Percentiles rank a stretch among this genome's conserved stretches.
phyloP scores from a whole-genome alignment of 2,329 filamentous ascomycete species.

The Pestalotiopsis sp. region DNA sequence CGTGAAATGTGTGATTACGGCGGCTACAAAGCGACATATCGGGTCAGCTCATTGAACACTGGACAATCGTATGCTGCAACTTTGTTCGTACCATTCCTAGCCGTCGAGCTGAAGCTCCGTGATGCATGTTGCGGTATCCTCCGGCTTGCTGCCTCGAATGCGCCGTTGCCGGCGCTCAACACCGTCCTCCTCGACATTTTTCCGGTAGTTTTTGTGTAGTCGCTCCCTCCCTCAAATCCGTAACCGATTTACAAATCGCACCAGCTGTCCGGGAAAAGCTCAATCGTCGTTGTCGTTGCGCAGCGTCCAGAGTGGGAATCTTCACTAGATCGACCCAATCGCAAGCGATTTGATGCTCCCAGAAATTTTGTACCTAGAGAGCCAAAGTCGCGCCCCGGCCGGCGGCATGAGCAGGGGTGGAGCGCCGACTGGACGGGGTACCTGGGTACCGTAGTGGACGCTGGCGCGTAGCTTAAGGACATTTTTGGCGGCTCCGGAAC shows the following conservation, averaged over 20 bases:
- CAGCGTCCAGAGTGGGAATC: not conserved
- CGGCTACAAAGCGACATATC: constrained; percentile 14
- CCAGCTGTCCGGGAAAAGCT: not conserved
- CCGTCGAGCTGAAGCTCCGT: constrained; percentile 31
- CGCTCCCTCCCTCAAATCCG: not conserved
- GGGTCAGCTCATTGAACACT: not conserved
- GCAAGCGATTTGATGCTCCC: not conserved
- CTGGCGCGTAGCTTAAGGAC: not conserved
- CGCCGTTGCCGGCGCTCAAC: constrained; percentile 28
- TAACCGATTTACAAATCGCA: not conserved
- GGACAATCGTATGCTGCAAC: not conserved
- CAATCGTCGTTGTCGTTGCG: not conserved
- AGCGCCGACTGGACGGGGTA: not conserved
- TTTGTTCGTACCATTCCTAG: constrained; percentile 26
- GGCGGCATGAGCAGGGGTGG: not conserved
- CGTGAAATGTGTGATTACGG: constrained; percentile 46
- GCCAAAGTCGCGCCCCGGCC: constrained; percentile 7
- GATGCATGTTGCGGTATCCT: constrained; percentile 14
- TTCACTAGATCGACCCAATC: not conserved
- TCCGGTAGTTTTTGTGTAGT: not conserved
- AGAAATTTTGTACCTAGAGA: constrained; percentile 8
- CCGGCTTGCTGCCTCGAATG: constrained; percentile 26
- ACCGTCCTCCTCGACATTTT: constrained; percentile 30
- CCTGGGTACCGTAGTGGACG: not conserved
- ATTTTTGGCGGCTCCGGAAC: constrained; percentile 8